These are phyloP conservation scores for Cyberlindnera meyerae DNA, from an alignment of 805 yeast species.

Conservation along the genomic window DNA sequence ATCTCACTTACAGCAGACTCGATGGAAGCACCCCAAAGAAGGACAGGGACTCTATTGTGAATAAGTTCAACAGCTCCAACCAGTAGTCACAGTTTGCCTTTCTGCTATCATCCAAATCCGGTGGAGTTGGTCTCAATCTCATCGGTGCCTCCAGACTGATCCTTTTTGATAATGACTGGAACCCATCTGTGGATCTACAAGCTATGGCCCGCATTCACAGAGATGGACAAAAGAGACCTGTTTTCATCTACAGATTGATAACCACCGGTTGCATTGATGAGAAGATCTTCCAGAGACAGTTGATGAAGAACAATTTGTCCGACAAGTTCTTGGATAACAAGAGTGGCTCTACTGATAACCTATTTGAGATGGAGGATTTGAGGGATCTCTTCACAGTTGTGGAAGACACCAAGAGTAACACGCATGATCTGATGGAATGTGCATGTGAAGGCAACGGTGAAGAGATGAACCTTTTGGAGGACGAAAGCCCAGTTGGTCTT, in stretches of 20 bases:
- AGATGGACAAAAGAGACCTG: constrained; percentile 83
- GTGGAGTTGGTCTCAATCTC: constrained; percentile 88
- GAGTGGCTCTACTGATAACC: constrained; percentile 46
- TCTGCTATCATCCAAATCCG: constrained; percentile 81
- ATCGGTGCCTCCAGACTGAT: constrained; percentile 86
- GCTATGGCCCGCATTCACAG: constrained; percentile 95
- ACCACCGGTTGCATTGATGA: constrained; percentile 93
- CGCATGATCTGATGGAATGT: constrained; percentile 75
- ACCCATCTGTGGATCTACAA: constrained; percentile 87
- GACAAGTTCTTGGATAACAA: constrained; percentile 56
- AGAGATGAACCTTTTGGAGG: no score
- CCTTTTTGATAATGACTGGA: constrained; percentile 94
- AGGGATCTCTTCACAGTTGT: constrained; percentile 68
- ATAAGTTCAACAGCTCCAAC: constrained; percentile 40
- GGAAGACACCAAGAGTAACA: constrained; percentile 49
- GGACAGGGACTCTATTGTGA: constrained; percentile 60
- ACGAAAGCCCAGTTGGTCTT: no score
- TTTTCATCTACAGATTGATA: constrained; percentile 73
- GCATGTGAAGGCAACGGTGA: constrained; percentile 53
- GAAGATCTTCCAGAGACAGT: constrained; percentile 86
- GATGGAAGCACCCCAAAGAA: constrained; percentile 82
- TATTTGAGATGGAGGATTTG: constrained; percentile 65
- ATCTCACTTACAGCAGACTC: constrained; percentile 52
- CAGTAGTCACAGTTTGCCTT: constrained; percentile 47
- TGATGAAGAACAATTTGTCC: constrained; percentile 76